Evolutionary conservation across 106 monocot genomes (phyloP), one percentile per base, ranked within the genome.

Genomic region (Ottelia alismoides): DNA sequence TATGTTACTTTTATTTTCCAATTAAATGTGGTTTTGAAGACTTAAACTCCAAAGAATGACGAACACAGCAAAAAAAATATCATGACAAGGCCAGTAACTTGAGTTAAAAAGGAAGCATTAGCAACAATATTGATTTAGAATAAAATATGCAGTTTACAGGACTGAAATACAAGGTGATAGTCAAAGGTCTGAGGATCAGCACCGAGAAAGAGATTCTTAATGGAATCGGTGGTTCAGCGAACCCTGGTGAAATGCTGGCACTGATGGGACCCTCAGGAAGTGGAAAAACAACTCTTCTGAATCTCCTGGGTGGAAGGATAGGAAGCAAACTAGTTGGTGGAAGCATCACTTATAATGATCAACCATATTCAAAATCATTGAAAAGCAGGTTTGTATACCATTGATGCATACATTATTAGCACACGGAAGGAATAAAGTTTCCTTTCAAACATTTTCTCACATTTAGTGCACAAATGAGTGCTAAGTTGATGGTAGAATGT

Each of bases 221-320:
- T 6, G 61, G 61, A 22, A 49, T 61, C 11, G 49, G 48, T 5
- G 61, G 61, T 3, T 61, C 48, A 2, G 61, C 49, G 2, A 11
- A 30, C 14, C 61, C 49, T 0, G 61, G 61, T 10, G 61, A 61
- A 49, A 29, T 61, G 12, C 30, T 61, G 20, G 61, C 61, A 9
- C 48, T 61, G 21, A 61, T 61, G 49, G 61, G 61, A 29, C 61
- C 61, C 29, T 49, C 61, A 12, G 61, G 61, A 12, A 49, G 48
- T 20, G 61, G 61, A 16, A 61, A 61, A 16, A 61, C 61, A 30
- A 61, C 61, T 61, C 30, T 61, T n/a, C 61, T 61, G 1, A 61
- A 61, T 21, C 61, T 61, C 30, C 61, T 61, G 11, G 25, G 61
- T 49, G 61, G 61, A 30, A 61, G 48, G 48, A 49, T 31, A 12